Evolutionary conservation across 2,329 filamentous ascomycete genomes (phyloP).

Genomic region (Stagonosporopsis chrysanthemi): DNA sequence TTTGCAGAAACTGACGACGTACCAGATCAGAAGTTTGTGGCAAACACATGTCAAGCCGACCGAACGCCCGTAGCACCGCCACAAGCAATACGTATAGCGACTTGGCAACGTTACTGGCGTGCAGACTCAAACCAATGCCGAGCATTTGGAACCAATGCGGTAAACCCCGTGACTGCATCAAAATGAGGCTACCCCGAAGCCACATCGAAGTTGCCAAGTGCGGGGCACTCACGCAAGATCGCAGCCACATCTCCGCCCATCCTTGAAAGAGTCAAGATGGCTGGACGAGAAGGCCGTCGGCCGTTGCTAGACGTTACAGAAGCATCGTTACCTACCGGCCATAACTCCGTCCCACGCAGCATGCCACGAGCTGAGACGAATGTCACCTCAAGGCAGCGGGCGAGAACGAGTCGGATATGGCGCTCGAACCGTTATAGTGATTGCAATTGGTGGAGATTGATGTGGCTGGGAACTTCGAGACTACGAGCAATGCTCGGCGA

Average conservation of each 20-base stretch:
- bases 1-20: background rate
- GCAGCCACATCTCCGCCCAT: slow-evolving; percentile 13
- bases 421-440: background rate
- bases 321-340: background rate
- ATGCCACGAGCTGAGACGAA: slow-evolving; percentile 6
- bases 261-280: background rate
- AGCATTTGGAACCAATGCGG: background rate
- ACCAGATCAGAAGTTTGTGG: slow-evolving; percentile 5
- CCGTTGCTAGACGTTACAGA: background rate
- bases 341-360: slow-evolving; percentile 6
- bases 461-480: slow-evolving; percentile 2
- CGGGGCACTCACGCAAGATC: slow-evolving; percentile 6
- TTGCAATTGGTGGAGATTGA: slow-evolving; percentile 6
- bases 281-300: background rate
- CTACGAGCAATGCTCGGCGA: slow-evolving; percentile 5
- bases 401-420: slow-evolving; percentile 4
- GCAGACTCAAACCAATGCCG: background rate
- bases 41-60: slow-evolving; percentile 8
- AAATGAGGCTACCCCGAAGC: slow-evolving; percentile 8
- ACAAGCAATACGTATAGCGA: slow-evolving; percentile 2
- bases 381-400: slow-evolving; percentile 1
- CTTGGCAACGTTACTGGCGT: slow-evolving; percentile 2
- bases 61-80: slow-evolving; percentile 4
- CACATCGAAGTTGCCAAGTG: background rate
- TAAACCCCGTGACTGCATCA: background rate